Percentiles rank a stretch among this genome's conserved stretches.
Evolutionary conservation across 148 eudicot genomes (phyloP).

Genomic region (Chenopodium album): DNA sequence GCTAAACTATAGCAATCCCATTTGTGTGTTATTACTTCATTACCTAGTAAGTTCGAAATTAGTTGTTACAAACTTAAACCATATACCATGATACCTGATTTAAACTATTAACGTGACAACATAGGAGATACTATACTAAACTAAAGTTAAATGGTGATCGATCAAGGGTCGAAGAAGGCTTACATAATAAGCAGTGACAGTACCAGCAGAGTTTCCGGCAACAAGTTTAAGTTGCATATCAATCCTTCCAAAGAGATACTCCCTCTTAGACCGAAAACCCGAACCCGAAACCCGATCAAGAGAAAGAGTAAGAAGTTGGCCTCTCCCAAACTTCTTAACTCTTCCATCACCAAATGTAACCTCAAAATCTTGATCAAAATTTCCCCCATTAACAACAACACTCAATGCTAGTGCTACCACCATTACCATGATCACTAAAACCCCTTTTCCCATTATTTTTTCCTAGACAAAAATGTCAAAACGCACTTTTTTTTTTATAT

Average conservation of each 20-base stretch:
- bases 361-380: slow-evolving; percentile 60
- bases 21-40: no score
- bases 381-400: slow-evolving; percentile 31
- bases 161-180: slow-evolving; percentile 5
- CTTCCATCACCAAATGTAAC: slow-evolving; percentile 56
- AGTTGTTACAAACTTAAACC: no score
- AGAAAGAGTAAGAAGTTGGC: slow-evolving; percentile 50
- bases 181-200: slow-evolving; percentile 65
- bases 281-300: slow-evolving; percentile 59
- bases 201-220: slow-evolving; percentile 65
- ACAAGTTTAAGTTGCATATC: slow-evolving; percentile 75
- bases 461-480: no score
- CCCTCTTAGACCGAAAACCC: slow-evolving; percentile 50
- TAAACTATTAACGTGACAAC: no score
- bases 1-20: no score
- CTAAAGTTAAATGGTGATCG: neutral
- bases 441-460: slow-evolving; percentile 24
- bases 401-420: slow-evolving; percentile 16
- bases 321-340: slow-evolving; percentile 40
- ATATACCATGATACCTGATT: no score
- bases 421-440: slow-evolving; percentile 15
- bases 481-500: no score
- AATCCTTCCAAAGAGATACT: slow-evolving; percentile 55
- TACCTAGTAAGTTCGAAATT: no score
- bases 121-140: neutral